Evolutionary conservation across 2,329 filamentous ascomycete genomes (phyloP), one percentile per base, ranked within the genome.

Genomic region (Aspergillus sp.): DNA sequence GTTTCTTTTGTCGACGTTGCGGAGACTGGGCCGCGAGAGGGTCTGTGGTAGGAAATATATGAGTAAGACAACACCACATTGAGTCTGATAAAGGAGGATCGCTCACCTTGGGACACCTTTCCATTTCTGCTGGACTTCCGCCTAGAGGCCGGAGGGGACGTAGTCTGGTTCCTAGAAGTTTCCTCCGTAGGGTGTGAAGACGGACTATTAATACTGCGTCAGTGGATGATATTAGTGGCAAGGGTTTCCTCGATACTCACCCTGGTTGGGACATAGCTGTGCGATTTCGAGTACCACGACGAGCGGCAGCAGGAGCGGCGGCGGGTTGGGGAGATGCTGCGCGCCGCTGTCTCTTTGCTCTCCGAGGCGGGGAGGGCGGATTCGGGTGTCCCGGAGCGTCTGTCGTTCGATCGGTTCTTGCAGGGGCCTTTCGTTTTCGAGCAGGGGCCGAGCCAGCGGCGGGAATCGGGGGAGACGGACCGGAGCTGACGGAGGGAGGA

Each of bases 361-460:
- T 82, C 74, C 84, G 82, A 65, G 79, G 70, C 10, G 69, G 61
- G 17, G 70, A 67, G 3, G 67, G 54, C 24, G 64, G 57, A 30
- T 60, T 63, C 42, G 63, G 59, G 49, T 60, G 62, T 60, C 68
- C 69, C 63, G 67, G 61, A 51, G 66, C 56, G 66, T 68, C 70
- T 63, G 63, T 65, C 62, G 61, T 69, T 61, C 60, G 65, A 60
- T 82, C 82, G 61, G 75, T 77, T 59, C 72, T 73, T 55, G 77
- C 73, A 58, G 82, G 72, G 58, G 80, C 81, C 78, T 95, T 96
- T 70, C 92, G 87, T 79, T 96, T 96, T 69, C 86, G 83, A 57
- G 82, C 64, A 77, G 72, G 57, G 73, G 75, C 59, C 76, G 71
- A 62, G 65, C 74, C 67, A 70, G 74, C 65, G 73, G 74, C 66